Conservation (phyloP, 768 basidiomycete species). For the Boletus rubescentipes region DNA sequence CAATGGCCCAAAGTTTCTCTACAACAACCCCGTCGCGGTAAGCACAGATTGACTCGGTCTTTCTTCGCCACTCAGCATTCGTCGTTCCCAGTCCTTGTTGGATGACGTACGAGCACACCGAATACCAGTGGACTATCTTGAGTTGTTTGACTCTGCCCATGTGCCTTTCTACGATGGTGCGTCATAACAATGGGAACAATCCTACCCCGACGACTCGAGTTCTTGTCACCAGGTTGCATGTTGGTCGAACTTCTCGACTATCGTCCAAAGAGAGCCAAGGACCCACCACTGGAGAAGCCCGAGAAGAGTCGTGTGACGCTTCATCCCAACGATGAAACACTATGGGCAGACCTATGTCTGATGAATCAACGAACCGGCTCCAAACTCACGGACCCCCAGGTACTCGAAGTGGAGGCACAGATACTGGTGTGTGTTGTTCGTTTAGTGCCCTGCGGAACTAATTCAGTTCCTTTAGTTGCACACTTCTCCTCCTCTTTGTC, state of each 20-base stretch:
- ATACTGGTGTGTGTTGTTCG: constrained; percentile 52
- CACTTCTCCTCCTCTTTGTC: constrained; percentile 72
- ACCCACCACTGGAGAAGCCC: constrained; percentile 56
- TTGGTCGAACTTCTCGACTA: constrained; percentile 83
- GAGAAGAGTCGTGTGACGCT: constrained; percentile 71
- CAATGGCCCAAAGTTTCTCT: constrained; percentile 76
- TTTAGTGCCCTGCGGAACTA: not conserved
- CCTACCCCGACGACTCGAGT: not conserved
- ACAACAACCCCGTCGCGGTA: constrained; percentile 74
- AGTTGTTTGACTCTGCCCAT: constrained; percentile 69
- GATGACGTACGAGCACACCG: constrained; percentile 82
- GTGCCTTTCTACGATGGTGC: constrained; percentile 84
- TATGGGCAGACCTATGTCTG: constrained; percentile 77
- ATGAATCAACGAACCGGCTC: constrained; percentile 56
- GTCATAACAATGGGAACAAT: constrained; percentile 18
- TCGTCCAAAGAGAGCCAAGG: constrained; percentile 56
- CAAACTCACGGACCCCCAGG: constrained; percentile 70
- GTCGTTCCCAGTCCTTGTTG: constrained; percentile 57
- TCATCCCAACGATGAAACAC: constrained; percentile 72
- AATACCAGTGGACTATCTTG: constrained; percentile 84
- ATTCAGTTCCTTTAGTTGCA: constrained; percentile 51
- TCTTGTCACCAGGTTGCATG: constrained; percentile 62
- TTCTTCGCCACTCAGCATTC: constrained; percentile 6
- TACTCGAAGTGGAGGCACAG: constrained; percentile 71
- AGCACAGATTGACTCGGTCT: constrained; percentile 11